These are phyloP conservation scores for barley (Hordeum vulgare) DNA, from an alignment of 176 grass and related monocot species.

Conservation along the genomic window MorexV3_pseudomolecules_assembly NC_058519.1:467732649-467733148, in stretches of 20 bases:
- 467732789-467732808: conserved; percentile 3
- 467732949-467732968: not conserved
- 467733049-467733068: too few relatives aligned
- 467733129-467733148: conserved; percentile 1
- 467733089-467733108: not conserved
- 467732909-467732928: conserved; percentile 7
- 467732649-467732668: not conserved
- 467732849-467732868: not conserved
- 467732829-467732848: conserved; percentile 23
- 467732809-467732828: not conserved
- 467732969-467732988: not conserved
- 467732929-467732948: not conserved
- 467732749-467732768: not conserved
- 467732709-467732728: not conserved
- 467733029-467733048: too few relatives aligned
- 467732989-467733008: not conserved
- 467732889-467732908: not conserved
- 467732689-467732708: not conserved
- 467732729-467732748: not conserved
- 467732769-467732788: conserved; percentile 6
- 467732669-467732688: not conserved
- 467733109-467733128: too few relatives aligned
- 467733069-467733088: too few relatives aligned
- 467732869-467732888: not conserved
- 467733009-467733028: not conserved